phyloP scores from a whole-genome alignment of 495 filamentous ascomycete species.

The Baudoinia panamericana region DNA sequence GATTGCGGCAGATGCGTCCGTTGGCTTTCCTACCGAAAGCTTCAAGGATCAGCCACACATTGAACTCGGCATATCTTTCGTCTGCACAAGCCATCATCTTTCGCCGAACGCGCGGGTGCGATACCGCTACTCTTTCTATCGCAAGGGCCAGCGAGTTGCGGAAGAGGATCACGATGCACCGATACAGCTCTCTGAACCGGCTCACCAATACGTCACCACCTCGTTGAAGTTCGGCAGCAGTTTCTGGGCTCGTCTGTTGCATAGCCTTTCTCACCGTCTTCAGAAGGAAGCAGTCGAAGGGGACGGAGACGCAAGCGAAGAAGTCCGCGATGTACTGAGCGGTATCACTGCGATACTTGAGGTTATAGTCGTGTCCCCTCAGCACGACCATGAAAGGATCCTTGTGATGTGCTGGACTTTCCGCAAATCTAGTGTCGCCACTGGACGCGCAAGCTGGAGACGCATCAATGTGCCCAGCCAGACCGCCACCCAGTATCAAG shows the following conservation, averaged over 20 bases:
- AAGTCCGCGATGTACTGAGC: constrained; percentile 3
- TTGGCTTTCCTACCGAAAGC: constrained; percentile 22
- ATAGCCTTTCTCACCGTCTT: constrained; percentile 14
- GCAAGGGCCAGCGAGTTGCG: constrained; percentile 12
- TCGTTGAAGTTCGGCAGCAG: constrained; percentile 25
- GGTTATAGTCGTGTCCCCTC: constrained; percentile 7
- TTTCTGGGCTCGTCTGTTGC: constrained; percentile 26
- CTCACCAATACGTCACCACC: constrained; percentile 2
- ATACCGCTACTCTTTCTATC: constrained; percentile 24
- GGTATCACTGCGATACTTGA: constrained; percentile 12
- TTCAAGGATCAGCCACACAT: constrained; percentile 8
- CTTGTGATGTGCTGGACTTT: constrained; percentile 20
- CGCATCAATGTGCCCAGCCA: constrained; percentile 6
- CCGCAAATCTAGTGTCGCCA: constrained; percentile 8
- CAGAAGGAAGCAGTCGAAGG: constrained; percentile 3
- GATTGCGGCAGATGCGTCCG: constrained; percentile 25
- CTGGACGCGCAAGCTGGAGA: constrained; percentile 12
- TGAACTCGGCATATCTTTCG: constrained; percentile 23
- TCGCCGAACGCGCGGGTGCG: constrained; percentile 3
- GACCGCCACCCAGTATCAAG: constrained; percentile 1
- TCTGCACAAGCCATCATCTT: constrained; percentile 16
- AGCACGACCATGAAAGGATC: constrained; percentile 5
- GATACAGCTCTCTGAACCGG: constrained; percentile 10
- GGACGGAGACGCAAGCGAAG: neutral
- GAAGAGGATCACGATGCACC: constrained; percentile 11